These are phyloP conservation scores for Botrytis deweyae DNA, from an alignment of 2,329 filamentous ascomycete species.

Conservation along the genomic window DNA sequence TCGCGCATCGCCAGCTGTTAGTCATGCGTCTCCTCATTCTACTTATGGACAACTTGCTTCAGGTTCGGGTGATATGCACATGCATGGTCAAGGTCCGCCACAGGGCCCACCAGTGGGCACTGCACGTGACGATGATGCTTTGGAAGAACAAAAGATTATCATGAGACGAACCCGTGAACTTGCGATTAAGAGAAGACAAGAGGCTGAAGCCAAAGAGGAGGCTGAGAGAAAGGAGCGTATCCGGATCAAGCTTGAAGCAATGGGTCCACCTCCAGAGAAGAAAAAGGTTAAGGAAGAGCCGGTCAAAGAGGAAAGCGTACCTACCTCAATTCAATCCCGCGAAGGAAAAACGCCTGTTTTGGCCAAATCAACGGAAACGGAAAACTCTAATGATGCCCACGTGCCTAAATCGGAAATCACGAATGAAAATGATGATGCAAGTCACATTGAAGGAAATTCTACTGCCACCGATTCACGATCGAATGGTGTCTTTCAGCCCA, in stretches of 20 bases:
- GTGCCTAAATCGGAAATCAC: slow-evolving; percentile 22
- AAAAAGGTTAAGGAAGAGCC: slow-evolving; percentile 56
- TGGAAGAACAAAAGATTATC: slow-evolving; percentile 64
- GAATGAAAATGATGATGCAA: slow-evolving; percentile 15
- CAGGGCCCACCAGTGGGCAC: slow-evolving; percentile 37
- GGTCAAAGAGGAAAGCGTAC: slow-evolving; percentile 47
- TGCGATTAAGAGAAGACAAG: slow-evolving; percentile 65
- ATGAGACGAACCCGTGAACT: slow-evolving; percentile 71
- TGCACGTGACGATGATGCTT: slow-evolving; percentile 51
- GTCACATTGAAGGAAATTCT: slow-evolving; percentile 22
- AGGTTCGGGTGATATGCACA: slow-evolving; percentile 40
- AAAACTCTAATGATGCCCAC: slow-evolving; percentile 25
- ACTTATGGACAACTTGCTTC: slow-evolving; percentile 38
- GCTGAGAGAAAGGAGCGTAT: slow-evolving; percentile 70
- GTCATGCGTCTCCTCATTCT: slow-evolving; percentile 39
- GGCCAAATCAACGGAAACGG: slow-evolving; percentile 25
- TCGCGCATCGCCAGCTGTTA: slow-evolving; percentile 40
- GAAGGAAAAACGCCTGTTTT: slow-evolving; percentile 25
- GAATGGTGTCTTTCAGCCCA: slow-evolving; percentile 30
- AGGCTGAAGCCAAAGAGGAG: slow-evolving; percentile 70
- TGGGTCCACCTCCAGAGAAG: slow-evolving; percentile 64
- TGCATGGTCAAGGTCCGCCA: slow-evolving; percentile 21
- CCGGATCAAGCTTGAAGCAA: slow-evolving; percentile 67
- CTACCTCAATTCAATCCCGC: slow-evolving; percentile 38
- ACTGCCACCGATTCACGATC: slow-evolving; percentile 24